phyloP scores from a whole-genome alignment of 306 rosid genomes.

The Amphicarpaea edgeworthii region DNA sequence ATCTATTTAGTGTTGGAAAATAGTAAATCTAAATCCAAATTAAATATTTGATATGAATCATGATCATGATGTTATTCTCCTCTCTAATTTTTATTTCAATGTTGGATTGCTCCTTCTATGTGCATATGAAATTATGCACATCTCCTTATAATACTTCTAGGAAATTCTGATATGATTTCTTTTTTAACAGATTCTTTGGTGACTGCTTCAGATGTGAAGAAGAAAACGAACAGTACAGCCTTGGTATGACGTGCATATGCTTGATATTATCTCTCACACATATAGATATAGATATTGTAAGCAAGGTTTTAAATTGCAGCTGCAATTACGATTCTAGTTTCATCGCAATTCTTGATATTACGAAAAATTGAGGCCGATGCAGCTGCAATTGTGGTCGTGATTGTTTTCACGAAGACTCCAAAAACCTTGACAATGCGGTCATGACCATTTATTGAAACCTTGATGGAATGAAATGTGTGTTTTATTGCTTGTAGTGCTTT shows the following conservation, averaged over 20 bases:
- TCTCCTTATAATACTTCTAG: not conserved
- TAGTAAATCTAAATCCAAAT: constrained; percentile 18
- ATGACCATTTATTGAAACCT: not conserved
- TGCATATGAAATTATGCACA: not conserved
- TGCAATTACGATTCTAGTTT: not conserved
- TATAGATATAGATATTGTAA: not conserved
- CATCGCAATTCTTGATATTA: not conserved
- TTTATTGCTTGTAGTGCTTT: constrained; percentile 52
- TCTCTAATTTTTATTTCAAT: not conserved
- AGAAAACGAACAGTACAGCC: constrained; percentile 21
- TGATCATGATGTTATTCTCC: not conserved
- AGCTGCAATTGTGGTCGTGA: not conserved
- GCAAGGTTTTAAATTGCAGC: not conserved
- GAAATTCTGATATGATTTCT: constrained; percentile 22
- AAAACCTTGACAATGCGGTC: not conserved
- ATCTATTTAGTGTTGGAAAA: not conserved
- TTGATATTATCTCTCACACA: too few relatives aligned
- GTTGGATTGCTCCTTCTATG: constrained; percentile 10
- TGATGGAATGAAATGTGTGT: constrained; percentile 3
- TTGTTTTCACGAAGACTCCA: not conserved
- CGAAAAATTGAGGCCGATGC: not conserved
- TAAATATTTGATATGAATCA: constrained; percentile 1
- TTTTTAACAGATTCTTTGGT: constrained; percentile 40
- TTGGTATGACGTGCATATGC: constrained; percentile 42
- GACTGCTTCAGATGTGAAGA: constrained; percentile 31